Conservation (phyloP, 352 stramenopile genomes). For the Phytophthora hybrid region DNA sequence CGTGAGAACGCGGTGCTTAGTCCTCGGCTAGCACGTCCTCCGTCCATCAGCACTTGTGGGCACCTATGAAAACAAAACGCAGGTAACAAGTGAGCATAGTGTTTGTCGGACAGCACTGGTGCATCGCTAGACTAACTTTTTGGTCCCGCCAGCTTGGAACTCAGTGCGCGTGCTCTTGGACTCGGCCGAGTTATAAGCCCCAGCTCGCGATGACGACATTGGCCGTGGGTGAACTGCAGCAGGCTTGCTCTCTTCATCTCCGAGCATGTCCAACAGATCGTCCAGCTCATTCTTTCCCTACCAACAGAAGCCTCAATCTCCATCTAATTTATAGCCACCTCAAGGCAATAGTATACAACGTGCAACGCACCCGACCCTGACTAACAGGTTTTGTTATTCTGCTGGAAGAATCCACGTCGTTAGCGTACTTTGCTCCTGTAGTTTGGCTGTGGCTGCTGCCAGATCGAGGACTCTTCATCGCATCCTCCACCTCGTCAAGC, state of each 20-base stretch:
- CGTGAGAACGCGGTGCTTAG: constrained; percentile 66
- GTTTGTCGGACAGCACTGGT: not conserved
- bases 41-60: constrained; percentile 59
- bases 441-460: constrained; percentile 18
- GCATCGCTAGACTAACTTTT: constrained; percentile 54
- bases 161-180: constrained; percentile 32
- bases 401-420: not conserved
- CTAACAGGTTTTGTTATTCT: constrained; percentile 22
- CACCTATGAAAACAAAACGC: constrained; percentile 45
- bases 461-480: constrained; percentile 52
- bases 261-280: constrained; percentile 75
- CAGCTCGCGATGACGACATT: constrained; percentile 25
- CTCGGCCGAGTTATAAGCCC: constrained; percentile 23
- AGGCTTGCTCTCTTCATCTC: constrained; percentile 48
- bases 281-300: constrained; percentile 69
- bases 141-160: constrained; percentile 55
- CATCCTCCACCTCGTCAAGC: constrained; percentile 75
- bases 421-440: constrained; percentile 19
- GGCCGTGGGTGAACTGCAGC: constrained; percentile 44
- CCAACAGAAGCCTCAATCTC: not conserved
- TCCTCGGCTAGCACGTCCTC: constrained; percentile 62
- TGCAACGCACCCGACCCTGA: constrained; percentile 28
- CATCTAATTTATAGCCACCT: not conserved
- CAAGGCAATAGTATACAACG: not conserved
- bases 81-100: not conserved